Percentiles rank a stretch among this genome's conserved stretches.
Evolutionary conservation across 2,329 filamentous ascomycete genomes (phyloP).

Genomic region (Aspergillus clavatus): DNA sequence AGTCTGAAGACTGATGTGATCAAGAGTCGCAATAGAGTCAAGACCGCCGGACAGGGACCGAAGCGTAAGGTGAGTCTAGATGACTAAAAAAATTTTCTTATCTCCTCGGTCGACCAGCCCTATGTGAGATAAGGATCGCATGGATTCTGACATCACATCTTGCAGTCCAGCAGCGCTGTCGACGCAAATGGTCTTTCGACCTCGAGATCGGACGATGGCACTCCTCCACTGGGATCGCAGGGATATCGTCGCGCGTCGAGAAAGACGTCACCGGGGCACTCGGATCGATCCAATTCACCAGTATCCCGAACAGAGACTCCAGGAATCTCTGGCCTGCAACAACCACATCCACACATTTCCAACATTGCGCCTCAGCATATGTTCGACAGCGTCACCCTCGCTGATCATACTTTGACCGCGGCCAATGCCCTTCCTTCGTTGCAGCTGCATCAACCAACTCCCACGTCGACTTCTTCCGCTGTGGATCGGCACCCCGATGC

Average conservation of each 20-base stretch:
- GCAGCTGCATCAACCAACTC: slow-evolving; percentile 55
- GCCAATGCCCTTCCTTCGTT: slow-evolving; percentile 47
- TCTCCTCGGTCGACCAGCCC: slow-evolving; percentile 8
- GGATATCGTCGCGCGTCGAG: slow-evolving; percentile 63
- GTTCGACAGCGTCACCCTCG: slow-evolving; percentile 67
- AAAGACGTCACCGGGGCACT: slow-evolving; percentile 66
- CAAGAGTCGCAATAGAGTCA: slow-evolving; percentile 97
- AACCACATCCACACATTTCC: slow-evolving; percentile 53
- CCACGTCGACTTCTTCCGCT: slow-evolving; percentile 53
- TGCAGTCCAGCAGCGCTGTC: slow-evolving; percentile 40
- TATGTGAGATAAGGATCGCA: slow-evolving; percentile 21
- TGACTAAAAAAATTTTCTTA: slow-evolving; percentile 21
- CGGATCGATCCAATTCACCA: slow-evolving; percentile 71
- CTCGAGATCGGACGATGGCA: slow-evolving; percentile 53
- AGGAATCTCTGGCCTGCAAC: slow-evolving; percentile 47
- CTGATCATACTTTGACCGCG: slow-evolving; percentile 63
- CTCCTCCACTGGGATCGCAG: slow-evolving; percentile 53
- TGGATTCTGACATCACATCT: slow-evolving; percentile 9
- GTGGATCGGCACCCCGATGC: slow-evolving; percentile 63
- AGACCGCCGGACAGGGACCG: slow-evolving; percentile 72
- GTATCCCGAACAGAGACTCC: slow-evolving; percentile 76
- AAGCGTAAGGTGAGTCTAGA: slow-evolving; percentile 69
- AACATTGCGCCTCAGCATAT: slow-evolving; percentile 70
- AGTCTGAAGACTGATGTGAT: slow-evolving; percentile 98
- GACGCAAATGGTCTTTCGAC: slow-evolving; percentile 57